Evolutionary conservation across 768 basidiomycete species (phyloP).

Genomic region (Peribolospora baueri): DNA sequence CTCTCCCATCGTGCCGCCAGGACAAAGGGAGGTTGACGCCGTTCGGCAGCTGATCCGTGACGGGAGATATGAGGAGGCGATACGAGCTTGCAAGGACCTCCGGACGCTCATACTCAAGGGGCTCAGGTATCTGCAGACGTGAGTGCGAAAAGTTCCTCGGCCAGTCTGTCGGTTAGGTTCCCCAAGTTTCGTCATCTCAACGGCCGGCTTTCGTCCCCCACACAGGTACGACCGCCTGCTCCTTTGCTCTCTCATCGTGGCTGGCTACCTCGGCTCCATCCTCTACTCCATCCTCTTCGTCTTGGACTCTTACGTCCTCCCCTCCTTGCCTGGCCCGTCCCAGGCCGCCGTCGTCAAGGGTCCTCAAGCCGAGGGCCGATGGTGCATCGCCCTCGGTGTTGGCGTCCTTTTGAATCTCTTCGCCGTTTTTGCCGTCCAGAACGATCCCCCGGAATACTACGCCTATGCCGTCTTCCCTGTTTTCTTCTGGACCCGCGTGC

Average conservation of each 20-base stretch:
- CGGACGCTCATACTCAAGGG: conserved; percentile 35
- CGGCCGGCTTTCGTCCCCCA: not conserved
- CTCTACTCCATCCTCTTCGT: not conserved
- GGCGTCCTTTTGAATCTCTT: conserved; percentile 23
- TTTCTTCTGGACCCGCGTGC: conserved; percentile 44
- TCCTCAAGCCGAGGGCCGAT: no score
- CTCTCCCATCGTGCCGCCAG: no score
- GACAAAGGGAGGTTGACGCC: conserved; percentile 12
- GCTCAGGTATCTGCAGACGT: conserved; percentile 54
- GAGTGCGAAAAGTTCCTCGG: conserved; percentile 1
- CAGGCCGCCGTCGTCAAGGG: not conserved
- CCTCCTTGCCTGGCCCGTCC: not conserved
- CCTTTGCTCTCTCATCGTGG: conserved; percentile 40
- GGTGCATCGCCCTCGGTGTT: conserved; percentile 35
- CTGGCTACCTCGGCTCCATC: conserved; percentile 41
- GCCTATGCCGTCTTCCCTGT: conserved; percentile 48
- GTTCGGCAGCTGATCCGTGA: conserved; percentile 29
- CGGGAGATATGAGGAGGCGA: conserved; percentile 28
- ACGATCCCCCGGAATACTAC: conserved; percentile 46
- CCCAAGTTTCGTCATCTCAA: not conserved
- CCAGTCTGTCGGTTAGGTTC: conserved; percentile 2
- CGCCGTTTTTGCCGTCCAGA: conserved; percentile 34
- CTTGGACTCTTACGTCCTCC: conserved; percentile 1
- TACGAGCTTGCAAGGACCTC: conserved; percentile 28
- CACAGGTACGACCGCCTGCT: conserved; percentile 44